Evolutionary conservation across 208 protist genomes (phyloP).

Genomic region (Wallacemonas sp.): DNA sequence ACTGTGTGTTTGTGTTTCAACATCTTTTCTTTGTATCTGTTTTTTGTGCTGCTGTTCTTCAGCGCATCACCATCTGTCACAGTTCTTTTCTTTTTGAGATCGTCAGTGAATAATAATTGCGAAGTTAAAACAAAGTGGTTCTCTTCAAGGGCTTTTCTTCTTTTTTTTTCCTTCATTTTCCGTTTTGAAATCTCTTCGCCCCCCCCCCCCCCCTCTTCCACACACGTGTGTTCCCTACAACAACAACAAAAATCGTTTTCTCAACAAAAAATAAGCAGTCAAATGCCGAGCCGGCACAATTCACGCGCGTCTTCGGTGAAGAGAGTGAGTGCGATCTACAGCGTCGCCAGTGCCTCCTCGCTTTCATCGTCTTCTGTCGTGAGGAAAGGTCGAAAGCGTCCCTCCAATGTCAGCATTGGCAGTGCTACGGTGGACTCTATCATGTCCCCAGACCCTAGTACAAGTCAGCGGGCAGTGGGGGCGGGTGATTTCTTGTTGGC

Average conservation of each 20-base stretch:
- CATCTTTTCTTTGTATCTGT: neutral
- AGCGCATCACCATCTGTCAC: neutral
- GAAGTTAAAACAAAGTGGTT: too few species aligned
- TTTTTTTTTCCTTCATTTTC: neutral
- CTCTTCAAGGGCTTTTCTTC: too few species aligned
- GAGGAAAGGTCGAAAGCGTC: neutral
- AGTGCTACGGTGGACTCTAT: neutral
- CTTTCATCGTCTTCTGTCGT: neutral
- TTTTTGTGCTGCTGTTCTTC: neutral
- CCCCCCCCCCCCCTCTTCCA: too few species aligned
- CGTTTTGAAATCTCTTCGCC: neutral
- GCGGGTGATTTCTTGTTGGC: too few species aligned
- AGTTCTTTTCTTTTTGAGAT: neutral
- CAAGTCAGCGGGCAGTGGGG: too few species aligned
- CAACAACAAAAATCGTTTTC: conserved; percentile 12
- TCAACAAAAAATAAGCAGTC: conserved; percentile 1
- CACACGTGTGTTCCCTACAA: neutral
- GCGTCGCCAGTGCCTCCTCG: neutral
- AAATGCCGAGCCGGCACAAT: neutral
- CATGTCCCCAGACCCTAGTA: too few species aligned
- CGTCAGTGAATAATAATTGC: too few species aligned
- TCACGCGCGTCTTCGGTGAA: neutral
- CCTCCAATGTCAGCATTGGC: neutral
- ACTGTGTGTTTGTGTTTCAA: neutral
- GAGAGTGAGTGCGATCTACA: neutral